A percentile compares a stretch with the other conserved stretches of the same genome.
Evolutionary conservation across 192 early-diverging fungal species (phyloP).

Genomic region (Geranomyces michiganensis): DNA sequence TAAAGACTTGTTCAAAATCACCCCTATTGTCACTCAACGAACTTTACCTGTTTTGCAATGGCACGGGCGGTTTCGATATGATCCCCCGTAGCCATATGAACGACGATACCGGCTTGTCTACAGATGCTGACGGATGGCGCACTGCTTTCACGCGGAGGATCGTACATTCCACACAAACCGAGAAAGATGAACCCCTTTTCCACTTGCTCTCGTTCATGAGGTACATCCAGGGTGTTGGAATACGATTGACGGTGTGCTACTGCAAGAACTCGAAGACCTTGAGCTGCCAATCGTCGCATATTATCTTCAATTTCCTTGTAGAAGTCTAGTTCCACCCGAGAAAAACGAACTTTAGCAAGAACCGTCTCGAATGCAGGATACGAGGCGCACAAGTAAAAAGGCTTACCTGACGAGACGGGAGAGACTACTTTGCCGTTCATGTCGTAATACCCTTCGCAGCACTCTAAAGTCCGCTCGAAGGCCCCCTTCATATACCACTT

Average conservation of each 20-base stretch:
- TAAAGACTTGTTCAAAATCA: too few relatives aligned
- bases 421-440: background rate
- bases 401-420: too few relatives aligned
- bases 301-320: background rate
- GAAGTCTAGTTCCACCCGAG: too few relatives aligned
- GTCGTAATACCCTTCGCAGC: slow-evolving; percentile 19
- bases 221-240: background rate
- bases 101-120: slow-evolving; percentile 90
- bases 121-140: slow-evolving; percentile 80
- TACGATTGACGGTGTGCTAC: slow-evolving; percentile 14
- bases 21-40: slow-evolving; percentile 58
- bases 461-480: slow-evolving; percentile 12
- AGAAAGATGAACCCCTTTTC: slow-evolving; percentile 68
- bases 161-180: slow-evolving; percentile 94
- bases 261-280: slow-evolving; percentile 29
- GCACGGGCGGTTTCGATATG: slow-evolving; percentile 94
- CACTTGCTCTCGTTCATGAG: background rate
- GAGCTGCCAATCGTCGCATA: slow-evolving; percentile 9
- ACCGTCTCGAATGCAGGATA: too few relatives aligned
- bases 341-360: too few relatives aligned
- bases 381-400: too few relatives aligned
- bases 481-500: slow-evolving; percentile 23
- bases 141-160: slow-evolving; percentile 94
- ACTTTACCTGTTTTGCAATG: slow-evolving; percentile 85
- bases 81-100: slow-evolving; percentile 98